A percentile compares a stretch with the other conserved stretches of the same genome.
phyloP scores from a whole-genome alignment of 345 rosid genomes.

The Moricandia moricandioides region DNA sequence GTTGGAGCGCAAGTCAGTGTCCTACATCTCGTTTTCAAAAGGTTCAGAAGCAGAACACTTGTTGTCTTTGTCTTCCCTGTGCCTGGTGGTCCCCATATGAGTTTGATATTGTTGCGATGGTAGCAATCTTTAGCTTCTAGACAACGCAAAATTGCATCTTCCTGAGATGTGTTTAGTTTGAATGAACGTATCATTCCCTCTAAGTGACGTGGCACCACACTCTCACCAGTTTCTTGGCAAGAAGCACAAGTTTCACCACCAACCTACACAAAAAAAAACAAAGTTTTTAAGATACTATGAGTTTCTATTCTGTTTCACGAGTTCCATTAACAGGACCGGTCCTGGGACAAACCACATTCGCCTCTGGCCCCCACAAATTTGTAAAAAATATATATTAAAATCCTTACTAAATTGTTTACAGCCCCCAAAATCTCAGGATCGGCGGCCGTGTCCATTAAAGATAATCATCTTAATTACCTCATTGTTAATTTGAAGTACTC shows the following conservation, averaged over 20 bases:
- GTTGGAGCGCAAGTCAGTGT: constrained; percentile 54
- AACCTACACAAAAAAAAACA: constrained; percentile 33
- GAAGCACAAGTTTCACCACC: constrained; percentile 22
- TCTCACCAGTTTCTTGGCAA: constrained; percentile 23
- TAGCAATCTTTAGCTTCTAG: constrained; percentile 19
- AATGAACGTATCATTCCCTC: neutral
- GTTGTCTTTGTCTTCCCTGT: constrained; percentile 53
- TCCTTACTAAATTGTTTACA: no score
- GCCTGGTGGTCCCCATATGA: constrained; percentile 64
- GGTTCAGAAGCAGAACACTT: constrained; percentile 33
- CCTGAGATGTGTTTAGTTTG: constrained; percentile 43
- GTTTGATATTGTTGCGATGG: constrained; percentile 37
- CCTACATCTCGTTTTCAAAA: constrained; percentile 42
- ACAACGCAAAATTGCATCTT: constrained; percentile 37
- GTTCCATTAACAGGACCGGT: no score
- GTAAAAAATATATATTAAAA: no score
- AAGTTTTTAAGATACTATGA: neutral
- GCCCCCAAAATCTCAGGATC: no score
- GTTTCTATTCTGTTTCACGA: neutral
- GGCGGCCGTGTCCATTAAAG: no score
- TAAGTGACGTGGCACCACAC: neutral
- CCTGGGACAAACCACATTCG: no score
- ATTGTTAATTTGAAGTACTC: constrained; percentile 29
- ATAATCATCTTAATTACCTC: constrained; percentile 19
- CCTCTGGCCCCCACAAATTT: no score